Percentiles rank a stretch among this genome's conserved stretches.
Conservation (phyloP, 208 protist species). For the Trypanosoma conorhini region DNA sequence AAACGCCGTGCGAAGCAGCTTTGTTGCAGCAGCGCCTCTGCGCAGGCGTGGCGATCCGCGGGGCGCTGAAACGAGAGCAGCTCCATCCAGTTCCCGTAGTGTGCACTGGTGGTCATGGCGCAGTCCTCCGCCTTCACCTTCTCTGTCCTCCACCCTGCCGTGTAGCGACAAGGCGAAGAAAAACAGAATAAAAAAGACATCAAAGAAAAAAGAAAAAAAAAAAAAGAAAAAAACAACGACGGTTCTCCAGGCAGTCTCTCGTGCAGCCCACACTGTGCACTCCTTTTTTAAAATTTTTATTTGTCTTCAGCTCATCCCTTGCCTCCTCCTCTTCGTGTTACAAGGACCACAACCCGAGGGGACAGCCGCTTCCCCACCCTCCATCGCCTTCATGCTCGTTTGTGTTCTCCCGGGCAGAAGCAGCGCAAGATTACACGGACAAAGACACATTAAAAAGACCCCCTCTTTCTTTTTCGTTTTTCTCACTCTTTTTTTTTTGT, state of each 20-base stretch:
- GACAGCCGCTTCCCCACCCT: no score
- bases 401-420: neutral
- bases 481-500: neutral
- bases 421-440: neutral
- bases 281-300: no score
- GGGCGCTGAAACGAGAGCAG: slow-evolving; percentile 4
- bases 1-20: neutral
- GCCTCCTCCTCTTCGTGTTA: neutral
- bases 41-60: slow-evolving; percentile 1
- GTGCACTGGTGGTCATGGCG: slow-evolving; percentile 7
- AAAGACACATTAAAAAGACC: slow-evolving; percentile 1
- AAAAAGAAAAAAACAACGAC: neutral
- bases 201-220: no score
- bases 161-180: no score
- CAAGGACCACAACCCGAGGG: neutral
- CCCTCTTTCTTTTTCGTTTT: neutral
- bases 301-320: neutral
- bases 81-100: slow-evolving; percentile 5
- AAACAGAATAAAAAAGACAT: no score
- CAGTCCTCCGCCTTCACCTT: neutral
- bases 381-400: neutral
- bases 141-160: no score
- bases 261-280: neutral
- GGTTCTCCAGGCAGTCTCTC: neutral
- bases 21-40: neutral